Evolutionary conservation across 257 asterid species (phyloP).

Genomic region (Pogostemon cablin): DNA sequence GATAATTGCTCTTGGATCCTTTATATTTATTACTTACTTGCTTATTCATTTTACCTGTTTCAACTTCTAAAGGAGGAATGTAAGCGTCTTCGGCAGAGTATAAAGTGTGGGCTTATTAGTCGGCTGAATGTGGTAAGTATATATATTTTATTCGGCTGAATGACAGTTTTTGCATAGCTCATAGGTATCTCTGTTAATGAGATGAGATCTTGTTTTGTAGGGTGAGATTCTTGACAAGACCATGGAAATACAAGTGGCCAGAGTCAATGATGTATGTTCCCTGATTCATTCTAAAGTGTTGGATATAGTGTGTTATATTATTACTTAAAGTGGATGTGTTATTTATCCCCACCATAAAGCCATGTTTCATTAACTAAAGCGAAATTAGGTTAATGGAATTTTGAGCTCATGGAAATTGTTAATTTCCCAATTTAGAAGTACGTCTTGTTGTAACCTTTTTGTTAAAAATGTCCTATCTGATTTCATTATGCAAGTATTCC

Average conservation of each 20-base stretch:
- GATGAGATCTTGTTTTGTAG: constrained; percentile 47
- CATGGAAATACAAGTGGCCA: constrained; percentile 81
- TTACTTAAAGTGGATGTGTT: constrained; percentile 2
- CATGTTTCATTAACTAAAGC: constrained; percentile 18
- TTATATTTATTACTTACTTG: neutral
- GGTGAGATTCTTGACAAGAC: constrained; percentile 99
- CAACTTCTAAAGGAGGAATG: constrained; percentile 83
- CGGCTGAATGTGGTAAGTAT: constrained; percentile 89
- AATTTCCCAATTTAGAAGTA: neutral
- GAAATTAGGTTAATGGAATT: constrained; percentile 5
- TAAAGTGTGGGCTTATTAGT: constrained; percentile 88
- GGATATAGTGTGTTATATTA: neutral
- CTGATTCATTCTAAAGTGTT: constrained; percentile 18
- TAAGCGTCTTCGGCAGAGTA: constrained; percentile 98
- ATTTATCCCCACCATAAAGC: constrained; percentile 5
- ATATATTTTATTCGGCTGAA: constrained; percentile 53
- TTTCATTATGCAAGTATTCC: neutral
- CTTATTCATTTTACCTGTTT: constrained; percentile 10
- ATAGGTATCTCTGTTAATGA: constrained; percentile 26
- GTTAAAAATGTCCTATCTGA: constrained; percentile 13
- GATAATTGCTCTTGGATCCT: constrained; percentile 11
- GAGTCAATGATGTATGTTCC: constrained; percentile 88
- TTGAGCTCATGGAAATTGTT: constrained; percentile 8
- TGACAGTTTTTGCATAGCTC: constrained; percentile 15
- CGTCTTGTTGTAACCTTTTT: neutral